Evolutionary conservation across 805 yeast species (phyloP).

Genomic region (Lipomyces yamadae): DNA sequence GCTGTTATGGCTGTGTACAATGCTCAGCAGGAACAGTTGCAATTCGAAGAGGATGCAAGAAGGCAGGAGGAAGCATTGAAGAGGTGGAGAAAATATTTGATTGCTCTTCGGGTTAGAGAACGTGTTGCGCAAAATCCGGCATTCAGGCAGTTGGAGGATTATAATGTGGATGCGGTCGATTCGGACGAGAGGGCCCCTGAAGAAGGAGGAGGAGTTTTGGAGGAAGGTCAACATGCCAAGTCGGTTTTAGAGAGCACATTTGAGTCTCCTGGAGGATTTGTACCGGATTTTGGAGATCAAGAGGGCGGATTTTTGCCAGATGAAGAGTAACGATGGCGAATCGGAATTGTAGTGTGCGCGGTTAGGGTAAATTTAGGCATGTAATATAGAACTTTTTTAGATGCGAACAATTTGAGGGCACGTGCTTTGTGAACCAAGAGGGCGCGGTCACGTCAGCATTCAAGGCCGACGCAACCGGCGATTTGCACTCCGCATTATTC

Average conservation of each 20-base stretch:
- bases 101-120: constrained; percentile 43
- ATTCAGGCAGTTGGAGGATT: constrained; percentile 23
- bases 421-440: too few species aligned
- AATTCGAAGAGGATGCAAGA: constrained; percentile 25
- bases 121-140: constrained; percentile 38
- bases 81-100: constrained; percentile 47
- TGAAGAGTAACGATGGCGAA: background rate
- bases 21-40: constrained; percentile 27
- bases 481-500: too few species aligned
- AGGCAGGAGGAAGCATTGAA: constrained; percentile 38
- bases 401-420: too few species aligned
- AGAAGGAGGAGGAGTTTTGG: constrained; percentile 7
- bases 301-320: constrained; percentile 11
- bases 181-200: constrained; percentile 7
- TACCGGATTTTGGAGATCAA: constrained; percentile 8
- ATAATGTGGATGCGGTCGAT: constrained; percentile 13
- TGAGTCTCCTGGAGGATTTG: background rate
- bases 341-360: too few species aligned
- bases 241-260: background rate
- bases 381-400: too few species aligned
- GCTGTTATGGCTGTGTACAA: constrained; percentile 57
- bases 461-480: too few species aligned
- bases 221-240: background rate
- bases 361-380: too few species aligned
- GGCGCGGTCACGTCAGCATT: too few species aligned